A percentile compares a stretch with the other conserved stretches of the same genome.
Conservation (phyloP, 1,284 basidiomycete genomes). For the Cutaneotrichosporon cutaneum region DNA sequence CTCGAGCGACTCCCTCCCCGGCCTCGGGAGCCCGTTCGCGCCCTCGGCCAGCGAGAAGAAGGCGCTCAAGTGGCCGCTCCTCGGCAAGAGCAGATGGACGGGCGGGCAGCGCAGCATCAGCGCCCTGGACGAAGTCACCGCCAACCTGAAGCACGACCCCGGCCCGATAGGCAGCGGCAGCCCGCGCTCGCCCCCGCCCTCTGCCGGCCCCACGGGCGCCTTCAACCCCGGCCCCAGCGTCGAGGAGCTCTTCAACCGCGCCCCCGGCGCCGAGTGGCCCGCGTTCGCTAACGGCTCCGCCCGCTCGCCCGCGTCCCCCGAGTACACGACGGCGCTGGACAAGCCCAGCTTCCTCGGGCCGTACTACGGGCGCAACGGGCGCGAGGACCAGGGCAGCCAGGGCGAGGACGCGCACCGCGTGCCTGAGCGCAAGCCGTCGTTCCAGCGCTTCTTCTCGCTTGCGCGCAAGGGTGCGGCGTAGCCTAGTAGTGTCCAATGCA, state of each 20-base stretch:
- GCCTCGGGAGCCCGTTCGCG: conserved; percentile 43
- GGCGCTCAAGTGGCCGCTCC: conserved; percentile 47
- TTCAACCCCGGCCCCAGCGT: conserved; percentile 16
- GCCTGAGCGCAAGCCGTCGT: conserved; percentile 36
- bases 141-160: conserved; percentile 17
- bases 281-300: conserved; percentile 7
- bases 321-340: not conserved
- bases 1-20: conserved; percentile 42
- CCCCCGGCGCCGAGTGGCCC: conserved; percentile 12
- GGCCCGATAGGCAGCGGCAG: not conserved
- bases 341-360: not conserved
- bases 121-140: conserved; percentile 22
- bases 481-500: not conserved
- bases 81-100: conserved; percentile 34
- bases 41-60: conserved; percentile 50
- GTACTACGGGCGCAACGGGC: not conserved
- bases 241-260: conserved; percentile 30
- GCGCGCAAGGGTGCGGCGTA: conserved; percentile 29
- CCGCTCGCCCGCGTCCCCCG: not conserved
- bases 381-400: conserved; percentile 7
- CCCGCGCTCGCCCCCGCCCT: not conserved
- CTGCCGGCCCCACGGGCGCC: not conserved
- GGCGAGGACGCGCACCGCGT: conserved; percentile 17
- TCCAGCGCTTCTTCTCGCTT: conserved; percentile 49
- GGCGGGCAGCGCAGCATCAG: conserved; percentile 16